Conservation (phyloP, 441 rosid genomes). For the Syzygium malaccense region DNA sequence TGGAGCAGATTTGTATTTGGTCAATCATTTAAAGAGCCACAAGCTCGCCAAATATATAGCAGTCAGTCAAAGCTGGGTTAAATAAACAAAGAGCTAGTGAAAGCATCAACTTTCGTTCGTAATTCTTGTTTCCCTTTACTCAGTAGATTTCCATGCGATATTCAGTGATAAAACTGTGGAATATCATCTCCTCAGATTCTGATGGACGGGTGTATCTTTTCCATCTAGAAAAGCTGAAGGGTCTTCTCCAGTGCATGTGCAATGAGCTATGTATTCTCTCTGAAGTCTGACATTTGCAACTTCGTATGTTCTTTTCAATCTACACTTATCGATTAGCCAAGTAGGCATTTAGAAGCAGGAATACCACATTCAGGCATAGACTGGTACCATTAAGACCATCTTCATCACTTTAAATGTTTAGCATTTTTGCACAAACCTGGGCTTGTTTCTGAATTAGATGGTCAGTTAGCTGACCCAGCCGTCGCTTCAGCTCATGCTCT, state of each 20-base stretch:
- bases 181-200: background rate
- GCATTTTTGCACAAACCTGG: constrained; percentile 49
- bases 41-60: background rate
- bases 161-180: background rate
- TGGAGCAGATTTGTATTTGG: background rate
- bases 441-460: constrained; percentile 96
- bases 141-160: background rate
- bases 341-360: background rate
- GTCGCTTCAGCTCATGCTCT: constrained; percentile 72
- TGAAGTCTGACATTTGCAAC: background rate
- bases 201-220: background rate
- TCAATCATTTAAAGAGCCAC: background rate
- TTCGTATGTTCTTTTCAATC: background rate
- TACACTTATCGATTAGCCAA: background rate
- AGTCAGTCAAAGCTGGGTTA: background rate
- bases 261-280: background rate
- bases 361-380: background rate
- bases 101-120: background rate
- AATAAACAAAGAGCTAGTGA: background rate
- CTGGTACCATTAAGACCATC: background rate
- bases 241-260: background rate
- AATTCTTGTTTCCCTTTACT: background rate
- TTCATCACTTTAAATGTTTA: background rate
- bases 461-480: constrained; percentile 88
- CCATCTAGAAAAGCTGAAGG: background rate